These are phyloP conservation scores for Exophiala alcalophila DNA, from an alignment of 2,329 filamentous ascomycete species.

Conservation along the genomic window DNA sequence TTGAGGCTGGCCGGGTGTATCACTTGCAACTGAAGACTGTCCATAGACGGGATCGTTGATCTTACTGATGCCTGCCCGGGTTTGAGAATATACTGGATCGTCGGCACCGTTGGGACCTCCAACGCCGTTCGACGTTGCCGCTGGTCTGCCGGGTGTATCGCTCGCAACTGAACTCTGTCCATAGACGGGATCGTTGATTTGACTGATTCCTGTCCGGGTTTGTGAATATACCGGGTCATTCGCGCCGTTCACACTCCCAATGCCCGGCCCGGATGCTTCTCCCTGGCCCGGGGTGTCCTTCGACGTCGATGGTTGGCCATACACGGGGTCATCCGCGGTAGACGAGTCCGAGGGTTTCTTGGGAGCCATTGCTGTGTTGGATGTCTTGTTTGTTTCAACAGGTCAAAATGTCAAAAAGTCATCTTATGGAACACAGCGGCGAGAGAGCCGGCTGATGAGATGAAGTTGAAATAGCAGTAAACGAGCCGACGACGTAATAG, in stretches of 20 bases:
- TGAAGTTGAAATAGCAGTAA: too few relatives aligned
- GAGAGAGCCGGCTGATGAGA: too few relatives aligned
- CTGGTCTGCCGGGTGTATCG: neutral
- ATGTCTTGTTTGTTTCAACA: too few relatives aligned
- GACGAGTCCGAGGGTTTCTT: neutral
- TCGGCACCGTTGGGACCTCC: neutral
- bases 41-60: slow-evolving; percentile 5
- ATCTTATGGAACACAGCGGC: too few relatives aligned
- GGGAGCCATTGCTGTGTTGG: too few relatives aligned
- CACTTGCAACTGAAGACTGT: neutral
- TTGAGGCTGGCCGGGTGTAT: neutral
- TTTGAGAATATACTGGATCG: slow-evolving; percentile 12
- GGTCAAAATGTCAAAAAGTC: too few relatives aligned
- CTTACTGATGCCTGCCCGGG: neutral
- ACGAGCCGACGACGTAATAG: too few relatives aligned
- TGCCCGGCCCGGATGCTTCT: too few relatives aligned
- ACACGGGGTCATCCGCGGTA: slow-evolving; percentile 15
- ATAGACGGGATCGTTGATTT: slow-evolving; percentile 19
- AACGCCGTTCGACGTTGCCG: neutral
- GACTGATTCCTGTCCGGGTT: neutral
- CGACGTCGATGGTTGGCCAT: too few relatives aligned
- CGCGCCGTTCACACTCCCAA: too few relatives aligned
- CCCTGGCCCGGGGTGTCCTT: too few relatives aligned
- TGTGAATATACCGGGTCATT: slow-evolving; percentile 21
- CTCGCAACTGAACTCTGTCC: slow-evolving; percentile 8